A percentile compares a stretch with the other conserved stretches of the same genome.
phyloP scores from a whole-genome alignment of 106 monocot species.

The Dendrobium catenatum region DNA sequence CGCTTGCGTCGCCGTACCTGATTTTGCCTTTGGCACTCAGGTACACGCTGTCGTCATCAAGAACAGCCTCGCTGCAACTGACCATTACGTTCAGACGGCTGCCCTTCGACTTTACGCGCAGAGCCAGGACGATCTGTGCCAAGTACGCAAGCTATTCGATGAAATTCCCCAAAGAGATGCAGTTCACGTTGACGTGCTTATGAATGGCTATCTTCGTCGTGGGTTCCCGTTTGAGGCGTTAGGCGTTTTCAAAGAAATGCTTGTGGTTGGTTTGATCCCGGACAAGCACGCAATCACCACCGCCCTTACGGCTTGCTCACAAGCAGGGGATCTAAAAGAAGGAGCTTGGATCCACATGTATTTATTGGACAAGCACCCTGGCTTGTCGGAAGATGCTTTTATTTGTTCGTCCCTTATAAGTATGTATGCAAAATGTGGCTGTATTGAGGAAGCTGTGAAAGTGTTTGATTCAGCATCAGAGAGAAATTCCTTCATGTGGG shows the following conservation, averaged over 20 bases:
- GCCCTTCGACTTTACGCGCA: conserved; percentile 33
- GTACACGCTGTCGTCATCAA: conserved; percentile 38
- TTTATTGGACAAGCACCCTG: conserved; percentile 1
- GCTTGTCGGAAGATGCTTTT: conserved; percentile 15
- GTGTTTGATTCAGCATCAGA: conserved; percentile 29
- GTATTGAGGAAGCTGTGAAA: conserved; percentile 22
- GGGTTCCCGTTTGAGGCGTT: conserved; percentile 20
- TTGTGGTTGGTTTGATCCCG: conserved; percentile 4
- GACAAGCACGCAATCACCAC: conserved; percentile 44
- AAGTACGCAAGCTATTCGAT: conserved; percentile 38
- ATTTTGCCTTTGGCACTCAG: conserved; percentile 27
- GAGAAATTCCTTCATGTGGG: conserved; percentile 41
- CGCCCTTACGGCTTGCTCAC: conserved; percentile 46
- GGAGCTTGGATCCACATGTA: conserved; percentile 45
- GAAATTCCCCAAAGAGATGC: conserved; percentile 31
- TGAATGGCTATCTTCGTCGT: conserved; percentile 31
- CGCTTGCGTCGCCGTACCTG: conserved; percentile 19
- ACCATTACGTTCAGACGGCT: conserved; percentile 54
- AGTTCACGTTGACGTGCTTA: conserved; percentile 60
- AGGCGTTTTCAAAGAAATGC: conserved; percentile 19
- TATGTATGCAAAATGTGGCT: conserved; percentile 72
- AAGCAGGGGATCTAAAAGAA: conserved; percentile 31
- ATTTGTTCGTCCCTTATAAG: conserved; percentile 46
- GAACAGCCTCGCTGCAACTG: conserved; percentile 37
- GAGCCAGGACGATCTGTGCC: not conserved